These are phyloP conservation scores for Cytospora piceae DNA, from an alignment of 2,329 filamentous ascomycete genomes.

Conservation along the genomic window DNA sequence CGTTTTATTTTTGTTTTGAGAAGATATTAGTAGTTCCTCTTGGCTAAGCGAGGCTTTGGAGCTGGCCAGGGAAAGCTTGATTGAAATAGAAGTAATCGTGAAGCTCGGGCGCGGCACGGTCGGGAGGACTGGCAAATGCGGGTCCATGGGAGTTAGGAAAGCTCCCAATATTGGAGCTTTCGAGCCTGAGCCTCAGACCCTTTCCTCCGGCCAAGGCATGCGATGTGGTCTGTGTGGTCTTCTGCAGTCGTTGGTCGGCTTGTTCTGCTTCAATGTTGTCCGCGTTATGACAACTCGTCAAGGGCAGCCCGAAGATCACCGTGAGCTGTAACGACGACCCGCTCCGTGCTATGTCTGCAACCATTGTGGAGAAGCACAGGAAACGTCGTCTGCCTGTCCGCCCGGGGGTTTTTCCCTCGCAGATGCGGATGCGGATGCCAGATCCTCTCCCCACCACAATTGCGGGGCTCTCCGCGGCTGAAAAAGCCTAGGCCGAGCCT, in stretches of 20 bases:
- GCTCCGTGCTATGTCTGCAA: conserved; percentile 12
- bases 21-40: not conserved
- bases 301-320: conserved; percentile 19
- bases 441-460: conserved; percentile 25
- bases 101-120: conserved; percentile 10
- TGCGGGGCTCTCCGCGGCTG: conserved; percentile 28
- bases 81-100: conserved; percentile 18
- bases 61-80: not conserved
- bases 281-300: not conserved
- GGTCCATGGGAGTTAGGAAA: not conserved
- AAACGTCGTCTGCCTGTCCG: conserved; percentile 17
- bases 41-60: not conserved
- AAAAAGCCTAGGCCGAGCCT: conserved; percentile 15
- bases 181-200: not conserved
- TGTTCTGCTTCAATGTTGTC: not conserved
- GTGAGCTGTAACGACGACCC: conserved; percentile 14
- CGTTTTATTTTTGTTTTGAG: conserved; percentile 4
- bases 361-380: conserved; percentile 5
- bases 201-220: not conserved
- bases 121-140: conserved; percentile 5
- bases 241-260: not conserved
- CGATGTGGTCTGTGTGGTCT: not conserved
- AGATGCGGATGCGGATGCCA: conserved; percentile 23
- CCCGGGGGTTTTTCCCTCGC: conserved; percentile 23
- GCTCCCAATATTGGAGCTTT: not conserved